phyloP scores from a whole-genome alignment of 1,139 yeast species.

The Scheffersomyces titani region DNA sequence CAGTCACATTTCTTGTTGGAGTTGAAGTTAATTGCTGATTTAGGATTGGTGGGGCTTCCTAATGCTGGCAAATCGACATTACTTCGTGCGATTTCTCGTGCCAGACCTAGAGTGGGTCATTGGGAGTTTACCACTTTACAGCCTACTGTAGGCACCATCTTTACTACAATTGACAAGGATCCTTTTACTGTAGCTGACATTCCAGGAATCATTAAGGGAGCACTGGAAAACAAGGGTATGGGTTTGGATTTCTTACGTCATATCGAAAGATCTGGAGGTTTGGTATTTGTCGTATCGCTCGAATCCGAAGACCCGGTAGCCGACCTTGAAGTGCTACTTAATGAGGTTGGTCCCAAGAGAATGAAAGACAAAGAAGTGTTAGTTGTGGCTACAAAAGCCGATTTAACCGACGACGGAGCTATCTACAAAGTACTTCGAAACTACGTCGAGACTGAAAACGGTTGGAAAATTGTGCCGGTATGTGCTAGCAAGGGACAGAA shows the following conservation, averaged over 20 bases:
- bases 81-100: constrained; percentile 83
- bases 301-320: constrained; percentile 63
- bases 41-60: constrained; percentile 93
- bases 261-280: constrained; percentile 86
- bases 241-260: constrained; percentile 91
- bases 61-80: constrained; percentile 95
- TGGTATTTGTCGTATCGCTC: constrained; percentile 82
- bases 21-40: constrained; percentile 82
- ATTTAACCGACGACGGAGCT: constrained; percentile 53
- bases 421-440: constrained; percentile 44
- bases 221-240: constrained; percentile 83
- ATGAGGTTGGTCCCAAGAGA: constrained; percentile 70
- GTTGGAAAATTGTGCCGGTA: constrained; percentile 80
- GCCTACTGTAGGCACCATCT: constrained; percentile 89
- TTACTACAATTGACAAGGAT: constrained; percentile 61
- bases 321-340: constrained; percentile 61
- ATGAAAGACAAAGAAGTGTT: constrained; percentile 61
- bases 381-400: constrained; percentile 92
- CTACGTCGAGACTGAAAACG: constrained; percentile 35
- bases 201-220: constrained; percentile 92
- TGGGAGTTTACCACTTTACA: constrained; percentile 96
- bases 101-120: constrained; percentile 89
- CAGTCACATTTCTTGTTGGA: constrained; percentile 75
- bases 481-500: constrained; percentile 78
- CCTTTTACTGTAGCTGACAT: constrained; percentile 96